phyloP scores from a whole-genome alignment of 2,329 filamentous ascomycete species.

The Drechmeria coniospora region DNA sequence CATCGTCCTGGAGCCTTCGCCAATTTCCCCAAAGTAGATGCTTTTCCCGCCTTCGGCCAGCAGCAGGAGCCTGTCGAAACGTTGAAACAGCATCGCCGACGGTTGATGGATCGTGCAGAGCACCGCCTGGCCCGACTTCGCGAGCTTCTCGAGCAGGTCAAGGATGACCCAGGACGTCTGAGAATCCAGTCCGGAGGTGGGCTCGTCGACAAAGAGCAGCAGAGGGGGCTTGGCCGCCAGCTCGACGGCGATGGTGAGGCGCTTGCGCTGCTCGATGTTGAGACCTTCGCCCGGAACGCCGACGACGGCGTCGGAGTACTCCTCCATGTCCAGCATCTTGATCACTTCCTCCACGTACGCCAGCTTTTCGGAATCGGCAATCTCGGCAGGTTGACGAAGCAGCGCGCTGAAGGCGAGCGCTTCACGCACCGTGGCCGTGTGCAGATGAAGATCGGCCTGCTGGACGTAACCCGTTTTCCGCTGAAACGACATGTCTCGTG shows the following conservation, averaged over 20 bases:
- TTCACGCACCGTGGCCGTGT: conserved; percentile 64
- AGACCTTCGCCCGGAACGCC: conserved; percentile 32
- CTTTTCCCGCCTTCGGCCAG: conserved; percentile 3
- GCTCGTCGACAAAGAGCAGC: conserved; percentile 51
- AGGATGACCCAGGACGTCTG: conserved; percentile 18
- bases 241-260: conserved; percentile 54
- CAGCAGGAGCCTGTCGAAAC: conserved; percentile 6
- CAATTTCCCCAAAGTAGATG: neutral
- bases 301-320: conserved; percentile 66
- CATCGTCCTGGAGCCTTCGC: neutral
- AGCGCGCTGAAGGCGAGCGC: conserved; percentile 52
- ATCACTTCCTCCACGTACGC: conserved; percentile 57
- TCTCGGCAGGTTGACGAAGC: conserved; percentile 59
- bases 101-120: conserved; percentile 18
- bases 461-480: conserved; percentile 73
- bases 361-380: conserved; percentile 53
- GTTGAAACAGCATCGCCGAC: conserved; percentile 7
- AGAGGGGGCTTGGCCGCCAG: conserved; percentile 47
- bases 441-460: conserved; percentile 68
- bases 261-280: conserved; percentile 38
- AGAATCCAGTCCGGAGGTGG: conserved; percentile 31
- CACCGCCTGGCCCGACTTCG: conserved; percentile 48
- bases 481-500: conserved; percentile 46
- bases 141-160: conserved; percentile 25
- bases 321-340: conserved; percentile 63